These are phyloP conservation scores for Fusarium sp. DNA, from an alignment of 2,329 filamentous ascomycete species.

Conservation along the genomic window DNA sequence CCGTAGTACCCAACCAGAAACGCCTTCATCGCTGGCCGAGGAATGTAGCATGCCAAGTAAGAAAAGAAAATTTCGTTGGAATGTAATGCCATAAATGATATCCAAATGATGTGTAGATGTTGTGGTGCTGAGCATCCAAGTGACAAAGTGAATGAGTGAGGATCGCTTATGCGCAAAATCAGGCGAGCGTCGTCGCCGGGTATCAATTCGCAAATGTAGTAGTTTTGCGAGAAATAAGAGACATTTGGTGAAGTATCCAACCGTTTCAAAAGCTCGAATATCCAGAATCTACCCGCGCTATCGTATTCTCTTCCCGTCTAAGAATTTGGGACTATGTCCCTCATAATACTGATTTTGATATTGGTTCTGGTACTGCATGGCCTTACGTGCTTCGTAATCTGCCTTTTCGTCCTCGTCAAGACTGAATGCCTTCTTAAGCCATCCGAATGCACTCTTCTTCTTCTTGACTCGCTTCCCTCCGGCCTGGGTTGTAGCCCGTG, in stretches of 20 bases:
- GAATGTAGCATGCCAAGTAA: constrained; percentile 21
- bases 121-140: constrained; percentile 15
- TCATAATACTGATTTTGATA: constrained; percentile 64
- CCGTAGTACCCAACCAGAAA: constrained; percentile 24
- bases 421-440: constrained; percentile 76
- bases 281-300: constrained; percentile 24
- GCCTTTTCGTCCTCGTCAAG: constrained; percentile 73
- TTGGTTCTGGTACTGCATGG: constrained; percentile 58
- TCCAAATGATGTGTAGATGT: constrained; percentile 11
- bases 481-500: constrained; percentile 46
- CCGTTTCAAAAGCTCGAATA: constrained; percentile 1
- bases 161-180: constrained; percentile 34
- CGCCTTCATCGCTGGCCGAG: constrained; percentile 29
- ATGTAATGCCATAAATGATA: constrained; percentile 1
- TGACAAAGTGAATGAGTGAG: constrained; percentile 21
- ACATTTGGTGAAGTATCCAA: constrained; percentile 5
- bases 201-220: constrained; percentile 45
- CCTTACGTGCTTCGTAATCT: constrained; percentile 68
- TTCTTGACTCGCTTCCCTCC: constrained; percentile 67
- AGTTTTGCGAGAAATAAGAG: constrained; percentile 27
- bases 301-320: constrained; percentile 67
- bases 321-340: constrained; percentile 62
- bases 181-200: constrained; percentile 39
- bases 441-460: constrained; percentile 75
- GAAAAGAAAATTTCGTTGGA: constrained; percentile 7